Evolutionary conservation across 306 rosid species (phyloP).

Genomic region (Vigna angularis): DNA sequence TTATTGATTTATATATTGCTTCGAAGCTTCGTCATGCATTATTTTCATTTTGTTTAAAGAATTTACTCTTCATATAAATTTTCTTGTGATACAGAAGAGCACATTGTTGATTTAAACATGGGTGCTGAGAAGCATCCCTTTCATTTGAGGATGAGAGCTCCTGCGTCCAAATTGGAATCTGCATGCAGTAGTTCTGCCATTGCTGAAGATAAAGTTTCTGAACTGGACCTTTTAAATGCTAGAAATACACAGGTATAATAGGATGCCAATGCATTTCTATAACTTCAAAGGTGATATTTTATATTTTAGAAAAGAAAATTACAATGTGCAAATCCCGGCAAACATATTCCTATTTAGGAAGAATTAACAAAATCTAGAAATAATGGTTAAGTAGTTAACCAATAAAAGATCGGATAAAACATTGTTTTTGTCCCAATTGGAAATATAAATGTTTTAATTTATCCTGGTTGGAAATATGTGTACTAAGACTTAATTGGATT

Average conservation of each 20-base stretch:
- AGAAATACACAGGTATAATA: slow-evolving; percentile 40
- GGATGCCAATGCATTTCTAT: slow-evolving; percentile 31
- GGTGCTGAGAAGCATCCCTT: slow-evolving; percentile 49
- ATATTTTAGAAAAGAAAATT: slow-evolving; percentile 10
- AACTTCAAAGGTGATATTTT: slow-evolving; percentile 39
- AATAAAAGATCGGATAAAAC: slow-evolving; percentile 2
- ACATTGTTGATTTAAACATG: slow-evolving; percentile 49
- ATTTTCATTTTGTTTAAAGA: slow-evolving; percentile 29
- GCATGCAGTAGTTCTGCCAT: slow-evolving; percentile 53
- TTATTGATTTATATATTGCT: slow-evolving; percentile 23
- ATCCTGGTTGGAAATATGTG: slow-evolving; percentile 22
- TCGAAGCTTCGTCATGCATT: slow-evolving; percentile 32
- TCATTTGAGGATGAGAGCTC: slow-evolving; percentile 37
- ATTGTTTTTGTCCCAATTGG: slow-evolving; percentile 1
- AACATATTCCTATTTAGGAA: slow-evolving; percentile 17
- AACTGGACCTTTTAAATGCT: slow-evolving; percentile 41
- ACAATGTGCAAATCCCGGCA: slow-evolving; percentile 7
- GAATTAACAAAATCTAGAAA: slow-evolving; percentile 25
- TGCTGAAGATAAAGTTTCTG: slow-evolving; percentile 46
- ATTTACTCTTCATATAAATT: slow-evolving; percentile 37
- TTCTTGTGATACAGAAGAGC: slow-evolving; percentile 48
- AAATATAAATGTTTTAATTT: not conserved
- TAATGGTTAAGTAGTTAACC: slow-evolving; percentile 10
- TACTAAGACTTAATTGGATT: slow-evolving; percentile 12
- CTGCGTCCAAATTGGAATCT: slow-evolving; percentile 48